Evolutionary conservation across 179 eudicot species (phyloP), one percentile per base, ranked within the genome.

Genomic region (Vitellaria paradoxa): DNA sequence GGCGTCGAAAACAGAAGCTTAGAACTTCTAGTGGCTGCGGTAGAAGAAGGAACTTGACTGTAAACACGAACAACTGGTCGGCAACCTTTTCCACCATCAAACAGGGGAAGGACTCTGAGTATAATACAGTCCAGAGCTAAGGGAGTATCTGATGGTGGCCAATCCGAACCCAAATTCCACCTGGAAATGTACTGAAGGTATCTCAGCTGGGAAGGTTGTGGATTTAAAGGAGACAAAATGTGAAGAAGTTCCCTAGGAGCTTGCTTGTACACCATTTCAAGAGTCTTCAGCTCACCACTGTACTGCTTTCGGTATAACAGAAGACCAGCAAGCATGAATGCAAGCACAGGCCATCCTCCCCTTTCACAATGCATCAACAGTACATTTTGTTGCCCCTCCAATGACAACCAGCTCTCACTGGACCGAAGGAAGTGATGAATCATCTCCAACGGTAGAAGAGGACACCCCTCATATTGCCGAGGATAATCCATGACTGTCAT

Each of bases 401-500:
- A 71, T 7, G 96, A 88, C 65, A 93, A 77, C 98, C 98, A 96
- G 77, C 96, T 96, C 87, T 93, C 99, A 83, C 98, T 90, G 26
- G 98, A 93, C 23, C 96, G 86, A 81, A 95, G 79, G 77, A 91
- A 96, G 82, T 91, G 95, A 76, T 91, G 83, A 84, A 93, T 85
- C 92, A 86, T 90, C 88, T 93, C 98, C 73, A 93, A 73, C 6
- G 99, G 97, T 64, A 96, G 85, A 79, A 96, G 79, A n/a, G 91
- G 90, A 85, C 96, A 93, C 71, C 93, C 91, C 82, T 90, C 99
- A 68, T 91, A 96, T 65, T 90, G 91, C 80, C 89, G 89, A 84
- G 99, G 99, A 75, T 93, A 96, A 66, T 96, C 99, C 98, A 90
- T 96, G 45, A 96, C 97, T 52, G 94, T 93, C 97, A 96, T 96